Percentiles rank a stretch among this genome's conserved stretches.
These are phyloP conservation scores for Funneliformis mosseae DNA, from an alignment of 192 early-diverging fungal genomes.

Conservation along the genomic window DNA sequence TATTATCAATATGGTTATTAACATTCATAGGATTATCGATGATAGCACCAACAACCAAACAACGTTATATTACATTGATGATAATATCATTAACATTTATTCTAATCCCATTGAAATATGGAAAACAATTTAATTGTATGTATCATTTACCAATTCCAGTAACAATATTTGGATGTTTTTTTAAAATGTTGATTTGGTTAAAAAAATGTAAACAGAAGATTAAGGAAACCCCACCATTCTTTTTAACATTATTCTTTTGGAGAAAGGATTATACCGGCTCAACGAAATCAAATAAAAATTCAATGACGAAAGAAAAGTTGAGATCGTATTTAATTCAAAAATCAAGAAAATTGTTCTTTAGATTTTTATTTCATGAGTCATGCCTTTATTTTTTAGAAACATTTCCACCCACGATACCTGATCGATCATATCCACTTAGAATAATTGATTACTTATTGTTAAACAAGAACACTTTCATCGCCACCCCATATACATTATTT, in stretches of 20 bases:
- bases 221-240: background rate
- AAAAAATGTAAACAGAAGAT: background rate
- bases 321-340: background rate
- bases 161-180: background rate
- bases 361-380: background rate
- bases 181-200: background rate
- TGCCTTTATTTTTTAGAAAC: background rate
- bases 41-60: background rate
- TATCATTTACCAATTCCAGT: background rate
- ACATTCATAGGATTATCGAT: background rate
- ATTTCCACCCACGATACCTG: background rate
- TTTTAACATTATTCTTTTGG: background rate
- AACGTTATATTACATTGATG: background rate
- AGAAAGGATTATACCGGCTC: background rate
- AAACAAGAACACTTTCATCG: background rate
- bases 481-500: background rate
- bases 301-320: background rate
- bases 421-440: background rate
- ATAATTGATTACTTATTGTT: slow-evolving; percentile 5
- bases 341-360: background rate
- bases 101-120: background rate
- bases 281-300: background rate
- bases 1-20: background rate
- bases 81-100: background rate
- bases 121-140: background rate